Conservation (phyloP, 208 protist genomes). For the Trypanosoma lewisi region DNA sequence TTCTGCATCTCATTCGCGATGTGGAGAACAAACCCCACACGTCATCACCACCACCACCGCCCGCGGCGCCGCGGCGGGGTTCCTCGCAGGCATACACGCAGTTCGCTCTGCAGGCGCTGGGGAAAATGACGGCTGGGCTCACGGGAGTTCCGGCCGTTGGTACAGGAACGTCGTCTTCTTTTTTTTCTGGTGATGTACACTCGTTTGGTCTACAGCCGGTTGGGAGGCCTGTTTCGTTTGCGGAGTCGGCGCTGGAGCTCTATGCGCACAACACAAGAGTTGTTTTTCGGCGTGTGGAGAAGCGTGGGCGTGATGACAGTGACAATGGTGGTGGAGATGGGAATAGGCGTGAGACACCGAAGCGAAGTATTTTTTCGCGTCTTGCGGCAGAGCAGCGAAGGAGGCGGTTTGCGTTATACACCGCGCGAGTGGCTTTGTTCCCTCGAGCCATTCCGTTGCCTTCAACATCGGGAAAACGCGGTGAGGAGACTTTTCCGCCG, state of each 20-base stretch:
- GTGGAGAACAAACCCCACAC: not conserved
- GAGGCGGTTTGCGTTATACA: slow-evolving; percentile 54
- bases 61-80: not conserved
- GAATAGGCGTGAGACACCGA: not conserved
- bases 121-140: slow-evolving; percentile 10
- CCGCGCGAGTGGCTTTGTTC: slow-evolving; percentile 47
- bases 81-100: not conserved
- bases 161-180: not conserved
- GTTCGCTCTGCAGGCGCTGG: slow-evolving; percentile 17
- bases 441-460: slow-evolving; percentile 27
- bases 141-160: slow-evolving; percentile 9
- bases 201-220: slow-evolving; percentile 21
- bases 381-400: slow-evolving; percentile 41
- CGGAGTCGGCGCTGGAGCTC: slow-evolving; percentile 38
- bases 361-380: slow-evolving; percentile 19
- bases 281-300: slow-evolving; percentile 35
- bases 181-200: too few relatives aligned
- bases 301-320: slow-evolving; percentile 1
- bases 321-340: not conserved
- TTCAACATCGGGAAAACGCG: not conserved
- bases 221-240: slow-evolving; percentile 35
- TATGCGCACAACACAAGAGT: slow-evolving; percentile 45
- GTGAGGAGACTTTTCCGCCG: not conserved
- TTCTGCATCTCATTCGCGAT: slow-evolving; percentile 19
- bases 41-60: not conserved